phyloP scores from a whole-genome alignment of 164 flowering plant genomes.

The Vitis riparia region DNA sequence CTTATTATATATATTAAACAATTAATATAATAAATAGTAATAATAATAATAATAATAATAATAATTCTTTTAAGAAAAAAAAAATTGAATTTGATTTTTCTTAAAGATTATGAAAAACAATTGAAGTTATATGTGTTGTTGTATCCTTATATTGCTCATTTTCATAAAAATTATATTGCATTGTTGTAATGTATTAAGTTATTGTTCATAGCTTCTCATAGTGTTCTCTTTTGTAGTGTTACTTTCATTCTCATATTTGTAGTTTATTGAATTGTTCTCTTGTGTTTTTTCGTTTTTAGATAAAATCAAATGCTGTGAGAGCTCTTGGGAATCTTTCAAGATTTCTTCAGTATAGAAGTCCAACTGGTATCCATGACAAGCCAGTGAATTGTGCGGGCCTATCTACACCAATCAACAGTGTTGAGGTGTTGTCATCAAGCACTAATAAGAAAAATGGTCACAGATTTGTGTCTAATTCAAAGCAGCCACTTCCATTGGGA shows the following conservation, averaged over 20 bases:
- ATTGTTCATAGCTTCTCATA: no score
- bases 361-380: constrained; percentile 16
- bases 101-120: no score
- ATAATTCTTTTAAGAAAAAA: no score
- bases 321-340: constrained; percentile 94
- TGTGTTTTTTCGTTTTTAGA: constrained; percentile 29
- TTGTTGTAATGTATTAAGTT: no score
- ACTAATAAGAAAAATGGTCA: constrained; percentile 4
- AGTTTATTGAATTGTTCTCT: neutral
- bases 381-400: constrained; percentile 11
- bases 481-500: constrained; percentile 16
- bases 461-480: constrained; percentile 1
- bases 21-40: no score
- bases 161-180: no score
- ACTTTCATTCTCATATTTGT: neutral
- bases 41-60: no score
- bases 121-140: no score
- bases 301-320: constrained; percentile 96
- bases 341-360: constrained; percentile 40
- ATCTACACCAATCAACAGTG: constrained; percentile 16
- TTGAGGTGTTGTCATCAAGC: constrained; percentile 16
- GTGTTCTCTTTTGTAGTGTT: neutral
- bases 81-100: no score
- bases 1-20: no score
- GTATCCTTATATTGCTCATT: no score